phyloP scores from a whole-genome alignment of 2,329 filamentous ascomycete genomes.

The Calonectria hawksworthii region DNA sequence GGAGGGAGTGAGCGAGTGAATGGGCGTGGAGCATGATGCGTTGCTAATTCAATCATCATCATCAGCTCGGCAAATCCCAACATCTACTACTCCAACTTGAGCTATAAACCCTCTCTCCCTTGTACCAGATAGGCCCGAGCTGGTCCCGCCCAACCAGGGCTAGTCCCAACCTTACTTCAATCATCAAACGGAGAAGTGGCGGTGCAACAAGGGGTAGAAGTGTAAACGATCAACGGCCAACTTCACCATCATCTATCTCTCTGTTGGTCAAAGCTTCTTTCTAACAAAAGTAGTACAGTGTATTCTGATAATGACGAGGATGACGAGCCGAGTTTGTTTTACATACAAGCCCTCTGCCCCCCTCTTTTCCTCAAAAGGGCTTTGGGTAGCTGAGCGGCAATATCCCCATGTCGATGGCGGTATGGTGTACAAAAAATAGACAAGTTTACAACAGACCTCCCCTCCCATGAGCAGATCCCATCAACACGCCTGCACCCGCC shows the following conservation, averaged over 20 bases:
- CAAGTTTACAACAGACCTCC: constrained; percentile 42
- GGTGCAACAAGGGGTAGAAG: background rate
- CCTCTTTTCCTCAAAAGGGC: constrained; percentile 37
- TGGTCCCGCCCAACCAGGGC: background rate
- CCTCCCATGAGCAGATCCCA: constrained; percentile 27
- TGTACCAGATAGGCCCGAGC: background rate
- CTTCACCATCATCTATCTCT: too few relatives aligned
- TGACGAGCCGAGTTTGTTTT: constrained; percentile 46
- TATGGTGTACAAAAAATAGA: constrained; percentile 47
- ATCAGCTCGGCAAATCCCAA: background rate
- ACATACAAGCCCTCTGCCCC: constrained; percentile 43
- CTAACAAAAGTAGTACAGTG: constrained; percentile 40
- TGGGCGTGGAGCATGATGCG: background rate
- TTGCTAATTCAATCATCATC: background rate
- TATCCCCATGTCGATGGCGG: constrained; percentile 42
- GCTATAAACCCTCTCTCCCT: background rate
- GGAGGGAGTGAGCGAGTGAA: too few relatives aligned
- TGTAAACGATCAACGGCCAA: background rate
- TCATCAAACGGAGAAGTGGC: background rate
- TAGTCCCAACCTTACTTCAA: background rate
- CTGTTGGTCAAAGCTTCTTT: background rate
- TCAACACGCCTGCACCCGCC: constrained; percentile 23
- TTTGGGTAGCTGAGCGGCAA: constrained; percentile 38
- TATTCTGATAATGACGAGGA: constrained; percentile 43
- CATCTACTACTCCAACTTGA: background rate